Evolutionary conservation across 352 stramenopile genomes (phyloP).

Genomic region (Globisporangium megalacanthum): DNA sequence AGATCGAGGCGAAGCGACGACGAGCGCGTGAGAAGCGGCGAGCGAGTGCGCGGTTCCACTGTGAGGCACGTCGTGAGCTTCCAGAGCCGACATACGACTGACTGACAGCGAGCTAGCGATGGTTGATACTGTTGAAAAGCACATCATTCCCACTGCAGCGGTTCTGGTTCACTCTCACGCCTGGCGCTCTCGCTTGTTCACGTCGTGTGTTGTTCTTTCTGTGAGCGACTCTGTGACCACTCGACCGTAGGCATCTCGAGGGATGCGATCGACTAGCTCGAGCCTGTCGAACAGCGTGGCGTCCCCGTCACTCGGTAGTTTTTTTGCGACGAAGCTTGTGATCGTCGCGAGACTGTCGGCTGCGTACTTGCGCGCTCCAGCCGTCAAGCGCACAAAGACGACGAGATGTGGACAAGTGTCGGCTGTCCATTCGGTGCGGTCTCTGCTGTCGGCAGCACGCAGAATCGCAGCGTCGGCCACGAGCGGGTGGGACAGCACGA

Average conservation of each 20-base stretch:
- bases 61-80: no score
- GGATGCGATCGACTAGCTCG: constrained; percentile 2
- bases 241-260: constrained; percentile 8
- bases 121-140: neutral
- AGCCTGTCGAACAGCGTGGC: neutral
- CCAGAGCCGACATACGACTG: neutral
- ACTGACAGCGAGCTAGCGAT: neutral
- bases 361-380: constrained; percentile 10
- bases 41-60: neutral
- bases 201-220: neutral
- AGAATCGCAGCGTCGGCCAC: constrained; percentile 16
- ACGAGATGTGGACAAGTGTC: neutral
- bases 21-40: constrained; percentile 28
- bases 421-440: neutral
- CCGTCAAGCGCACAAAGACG: constrained; percentile 6
- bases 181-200: neutral
- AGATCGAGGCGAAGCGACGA: constrained; percentile 36
- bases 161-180: neutral
- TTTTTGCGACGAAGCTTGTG: constrained; percentile 12
- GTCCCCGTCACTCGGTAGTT: neutral
- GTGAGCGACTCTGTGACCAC: neutral
- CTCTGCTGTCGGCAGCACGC: neutral
- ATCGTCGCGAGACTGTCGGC: constrained; percentile 15
- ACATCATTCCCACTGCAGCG: neutral
- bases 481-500: constrained; percentile 23